phyloP scores from a whole-genome alignment of 176 grass and related monocot species.

The Bromus sterilis region DNA sequence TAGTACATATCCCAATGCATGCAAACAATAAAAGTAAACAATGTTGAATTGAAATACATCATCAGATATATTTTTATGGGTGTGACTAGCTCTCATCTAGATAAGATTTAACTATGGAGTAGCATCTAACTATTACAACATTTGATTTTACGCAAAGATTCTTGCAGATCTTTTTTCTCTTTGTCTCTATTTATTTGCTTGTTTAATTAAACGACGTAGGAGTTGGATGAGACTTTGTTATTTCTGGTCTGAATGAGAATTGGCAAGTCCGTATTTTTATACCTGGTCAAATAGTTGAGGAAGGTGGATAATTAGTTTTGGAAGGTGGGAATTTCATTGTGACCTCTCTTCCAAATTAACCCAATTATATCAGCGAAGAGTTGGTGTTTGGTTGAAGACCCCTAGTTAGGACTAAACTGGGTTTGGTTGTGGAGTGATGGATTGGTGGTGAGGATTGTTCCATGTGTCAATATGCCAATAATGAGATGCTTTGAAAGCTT shows the following conservation, averaged over 20 bases:
- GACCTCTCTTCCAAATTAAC: not conserved
- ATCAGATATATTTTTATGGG: not conserved
- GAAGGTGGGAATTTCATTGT: not conserved
- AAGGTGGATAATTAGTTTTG: not conserved
- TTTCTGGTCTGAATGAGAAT: no score
- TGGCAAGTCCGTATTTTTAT: no score
- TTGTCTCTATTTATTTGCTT: no score
- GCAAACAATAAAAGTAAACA: not conserved
- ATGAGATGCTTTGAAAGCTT: constrained; percentile 36
- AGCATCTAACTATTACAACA: no score
- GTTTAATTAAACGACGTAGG: no score
- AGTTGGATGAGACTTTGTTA: no score
- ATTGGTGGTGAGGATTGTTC: not conserved
- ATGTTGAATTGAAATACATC: not conserved
- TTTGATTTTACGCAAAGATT: no score
- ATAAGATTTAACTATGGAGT: no score
- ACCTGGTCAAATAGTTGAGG: constrained; percentile 1
- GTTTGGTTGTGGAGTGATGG: not conserved
- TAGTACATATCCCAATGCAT: not conserved
- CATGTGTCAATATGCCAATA: constrained; percentile 21
- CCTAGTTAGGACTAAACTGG: not conserved
- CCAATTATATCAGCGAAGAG: not conserved
- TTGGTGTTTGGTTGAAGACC: constrained; percentile 13
- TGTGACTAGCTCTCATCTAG: no score
- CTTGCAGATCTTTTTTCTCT: no score